Conservation (phyloP, 1,284 basidiomycete species). For the Boletellus sp. region DNA sequence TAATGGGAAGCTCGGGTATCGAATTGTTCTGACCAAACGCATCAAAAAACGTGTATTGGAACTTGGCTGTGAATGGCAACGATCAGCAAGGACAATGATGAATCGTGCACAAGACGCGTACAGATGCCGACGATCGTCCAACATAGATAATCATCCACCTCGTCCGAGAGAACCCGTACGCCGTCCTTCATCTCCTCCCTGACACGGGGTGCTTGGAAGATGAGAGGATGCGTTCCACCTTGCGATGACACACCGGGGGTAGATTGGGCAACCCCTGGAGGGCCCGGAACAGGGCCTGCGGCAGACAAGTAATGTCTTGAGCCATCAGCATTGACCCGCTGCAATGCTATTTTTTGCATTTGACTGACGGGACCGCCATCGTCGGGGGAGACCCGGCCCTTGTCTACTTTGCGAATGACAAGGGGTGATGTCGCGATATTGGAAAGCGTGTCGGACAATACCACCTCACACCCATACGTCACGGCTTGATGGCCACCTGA, state of each 20-base stretch:
- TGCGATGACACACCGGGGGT: constrained; percentile 69
- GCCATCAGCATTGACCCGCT: constrained; percentile 77
- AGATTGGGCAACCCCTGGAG: constrained; percentile 61
- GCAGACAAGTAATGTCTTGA: constrained; percentile 80
- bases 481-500: constrained; percentile 72
- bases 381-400: constrained; percentile 76
- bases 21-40: constrained; percentile 75
- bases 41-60: constrained; percentile 93
- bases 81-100: constrained; percentile 18
- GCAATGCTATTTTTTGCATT: constrained; percentile 93
- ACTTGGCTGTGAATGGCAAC: constrained; percentile 59
- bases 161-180: constrained; percentile 66
- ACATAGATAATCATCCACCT: constrained; percentile 91
- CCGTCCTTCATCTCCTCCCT: constrained; percentile 75
- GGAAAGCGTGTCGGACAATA: constrained; percentile 79
- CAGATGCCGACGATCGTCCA: constrained; percentile 97
- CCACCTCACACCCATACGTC: constrained; percentile 88
- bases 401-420: constrained; percentile 90
- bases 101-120: constrained; percentile 43
- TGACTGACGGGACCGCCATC: constrained; percentile 92
- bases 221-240: constrained; percentile 73
- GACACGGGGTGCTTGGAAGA: constrained; percentile 73
- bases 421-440: constrained; percentile 85
- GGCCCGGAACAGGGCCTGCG: constrained; percentile 74
- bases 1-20: constrained; percentile 77